Base-by-base conservation (phyloP, 345 rosid genomes). In the Salix dunnii region DNA sequence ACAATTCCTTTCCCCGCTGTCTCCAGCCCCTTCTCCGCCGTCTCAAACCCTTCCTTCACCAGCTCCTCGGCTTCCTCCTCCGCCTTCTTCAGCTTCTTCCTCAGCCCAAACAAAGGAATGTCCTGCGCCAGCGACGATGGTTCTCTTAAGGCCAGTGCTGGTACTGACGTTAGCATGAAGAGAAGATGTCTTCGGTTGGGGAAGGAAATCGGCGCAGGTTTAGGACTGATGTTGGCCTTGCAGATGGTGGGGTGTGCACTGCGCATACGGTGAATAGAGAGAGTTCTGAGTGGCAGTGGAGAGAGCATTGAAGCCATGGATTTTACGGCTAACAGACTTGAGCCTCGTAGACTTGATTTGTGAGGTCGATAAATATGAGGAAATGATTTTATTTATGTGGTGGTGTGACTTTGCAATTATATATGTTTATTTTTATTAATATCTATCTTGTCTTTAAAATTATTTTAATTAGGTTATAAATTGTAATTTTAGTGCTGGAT, bases 61-160 rank as follows among this genome's bases (percentile, higher is more conserved):
- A 92, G 77, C 81, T 83, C 86, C 84, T 88, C 97, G 18, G 97
- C 92, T 71, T 82, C 89, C 77, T 92, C 85, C 85, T 91, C 97
- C 28, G 83, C 97, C n/a, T 81, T 86, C 85, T 31, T 86, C 51
- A 94, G 83, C 80, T 87, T 91, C 91, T 85, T 94, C 86, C 91
- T 84, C 40, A 94, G 79, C 2, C 97, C 98, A 73, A 94, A 94
- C 11, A 92, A 80, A 20, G 87, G 87, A 40, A 94, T 94, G 79
- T 90, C 85, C 84, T 79, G 77, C 35, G 97, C 97, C 72, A 67
- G 42, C 2, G 95, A 83, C 4, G 84, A 70, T 49, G 78, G 64
- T 69, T 82, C 89, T 71, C 80, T 49, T 0, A 66, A 78, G 0
- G 83, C 73, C 40, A 88, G 49, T 40, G 82, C 86, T 55, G 91